Evolutionary conservation across 2,329 filamentous ascomycete species (phyloP), one percentile per base, ranked within the genome.

Genomic region (Acephala macrosclerotiorum): DNA sequence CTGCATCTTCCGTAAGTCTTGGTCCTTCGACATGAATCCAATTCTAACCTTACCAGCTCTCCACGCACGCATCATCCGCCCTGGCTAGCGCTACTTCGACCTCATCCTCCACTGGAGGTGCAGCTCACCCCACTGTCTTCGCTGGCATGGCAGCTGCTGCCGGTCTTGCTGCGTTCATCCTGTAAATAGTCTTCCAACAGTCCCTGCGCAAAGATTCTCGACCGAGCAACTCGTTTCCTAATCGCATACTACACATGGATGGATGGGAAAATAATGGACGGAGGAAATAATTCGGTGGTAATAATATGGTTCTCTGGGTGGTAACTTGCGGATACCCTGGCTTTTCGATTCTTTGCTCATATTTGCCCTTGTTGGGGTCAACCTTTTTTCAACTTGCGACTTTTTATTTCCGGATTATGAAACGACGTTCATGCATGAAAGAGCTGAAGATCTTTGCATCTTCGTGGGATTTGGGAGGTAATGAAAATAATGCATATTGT

Each of bases 111-210:
- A 55, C 56, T 2, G 71, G 45, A 36, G 70, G 61, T 58, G 73
- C 58, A 63, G 70, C 73, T 20, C 68, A 67, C 25, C 70, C 72
- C 67, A 75, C 73, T 40, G 74, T 70, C 11, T 67, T 72, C 20
- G 68, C 70, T 20, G 73, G 73, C 51, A 63, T 76, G 35, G 66
- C 73, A 36, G 75, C 68, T 26, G 73, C 70, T 51, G 74, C 69
- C 47, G 75, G 75, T 70, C 55, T 76, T 38, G 75, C 73, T 20
- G 75, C 71, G 61, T 42, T 75, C 59, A 61, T 77, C 64, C 65
- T 77, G 66, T 77, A 76, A 73, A 68, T 58, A 60, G 57, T 25
- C 60, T 57, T 22, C 55, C 60, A 58, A 25, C 58, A 49, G 16
- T 57, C 33, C 66, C 58, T 61, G 61, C 60, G 60, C 67, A 66